Evolutionary conservation across 768 basidiomycete species (phyloP), one percentile per base, ranked within the genome.

Genomic region (Calocybe cyanea): DNA sequence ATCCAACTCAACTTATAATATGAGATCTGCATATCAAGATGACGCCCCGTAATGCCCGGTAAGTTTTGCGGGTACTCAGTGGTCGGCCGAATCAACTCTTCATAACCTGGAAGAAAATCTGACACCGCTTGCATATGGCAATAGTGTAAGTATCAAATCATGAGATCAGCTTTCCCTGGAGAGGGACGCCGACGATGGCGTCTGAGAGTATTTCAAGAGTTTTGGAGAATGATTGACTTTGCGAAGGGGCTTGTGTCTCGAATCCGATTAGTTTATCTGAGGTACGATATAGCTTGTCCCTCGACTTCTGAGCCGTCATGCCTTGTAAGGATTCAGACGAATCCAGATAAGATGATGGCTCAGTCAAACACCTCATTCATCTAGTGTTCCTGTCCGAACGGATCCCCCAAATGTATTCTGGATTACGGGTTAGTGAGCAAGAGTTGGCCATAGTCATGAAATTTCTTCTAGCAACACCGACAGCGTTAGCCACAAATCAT

Each of bases 351-450:
- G 83, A 83, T 56, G 58, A 60, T 7, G 85, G 87, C 61, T 76
- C 77, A 1, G 57, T 76, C 48, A 84, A 87, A 59, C 58, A 57
- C 40, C 52, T 76, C 24, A 60, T 66, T 17, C 70, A 46, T 55
- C 80, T 33, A 85, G 85, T 11, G 55, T 89, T 48, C 58, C 90
- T 37, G 58, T 90, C n/a, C 80, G 88, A 31, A 83, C 87, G 8
- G 85, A 90, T 55, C 89, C 75, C 59, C 71, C 79, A 7, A 64
- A 85, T 57, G 83, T 64, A 60, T 45, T 51, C 58, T 4, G 70
- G 69, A 46, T 65, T 91, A 9, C 68, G 69, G 38, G 71, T 68
- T 6, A 73, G 73, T 9, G 86, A 88, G 55, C 72, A 70, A 45
- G 85, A 87, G 20, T 68, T 85, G 14, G 48, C 69, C 25, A 50